Percentiles rank a stretch among this genome's conserved stretches.
Conservation (phyloP, 2,329 filamentous ascomycete genomes). For the Penicillium frequentans region DNA sequence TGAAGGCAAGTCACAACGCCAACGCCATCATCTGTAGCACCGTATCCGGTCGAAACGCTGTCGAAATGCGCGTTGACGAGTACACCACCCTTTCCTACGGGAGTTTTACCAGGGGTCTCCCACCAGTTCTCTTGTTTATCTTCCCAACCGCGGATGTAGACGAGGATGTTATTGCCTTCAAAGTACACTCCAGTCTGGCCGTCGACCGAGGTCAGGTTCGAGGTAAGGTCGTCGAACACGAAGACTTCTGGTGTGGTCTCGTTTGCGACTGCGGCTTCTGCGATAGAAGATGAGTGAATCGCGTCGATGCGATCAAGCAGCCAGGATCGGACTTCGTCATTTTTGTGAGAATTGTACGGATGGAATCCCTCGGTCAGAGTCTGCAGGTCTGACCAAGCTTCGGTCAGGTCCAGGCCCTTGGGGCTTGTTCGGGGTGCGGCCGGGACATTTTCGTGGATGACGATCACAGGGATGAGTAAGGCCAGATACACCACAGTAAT, state of each 20-base stretch:
- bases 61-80: slow-evolving; percentile 96
- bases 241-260: slow-evolving; percentile 44
- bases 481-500: slow-evolving; percentile 74
- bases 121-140: slow-evolving; percentile 76
- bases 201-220: slow-evolving; percentile 72
- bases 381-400: slow-evolving; percentile 84
- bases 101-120: slow-evolving; percentile 52
- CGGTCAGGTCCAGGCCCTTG: slow-evolving; percentile 72
- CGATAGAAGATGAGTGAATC: slow-evolving; percentile 61
- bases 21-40: slow-evolving; percentile 91
- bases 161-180: slow-evolving; percentile 87
- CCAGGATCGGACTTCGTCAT: slow-evolving; percentile 77
- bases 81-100: slow-evolving; percentile 69
- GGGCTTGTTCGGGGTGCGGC: slow-evolving; percentile 58
- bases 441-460: slow-evolving; percentile 76
- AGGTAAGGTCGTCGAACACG: slow-evolving; percentile 74
- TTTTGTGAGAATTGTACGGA: slow-evolving; percentile 82
- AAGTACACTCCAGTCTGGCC: slow-evolving; percentile 68
- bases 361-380: slow-evolving; percentile 73
- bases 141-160: slow-evolving; percentile 82
- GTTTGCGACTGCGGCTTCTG: slow-evolving; percentile 38
- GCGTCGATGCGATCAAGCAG: slow-evolving; percentile 68
- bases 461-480: slow-evolving; percentile 69
- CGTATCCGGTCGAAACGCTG: slow-evolving; percentile 86
- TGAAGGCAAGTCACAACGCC: slow-evolving; percentile 85